Evolutionary conservation across 805 yeast genomes (phyloP), one percentile per base, ranked within the genome.

Genomic region (Starmerella asiatica): DNA sequence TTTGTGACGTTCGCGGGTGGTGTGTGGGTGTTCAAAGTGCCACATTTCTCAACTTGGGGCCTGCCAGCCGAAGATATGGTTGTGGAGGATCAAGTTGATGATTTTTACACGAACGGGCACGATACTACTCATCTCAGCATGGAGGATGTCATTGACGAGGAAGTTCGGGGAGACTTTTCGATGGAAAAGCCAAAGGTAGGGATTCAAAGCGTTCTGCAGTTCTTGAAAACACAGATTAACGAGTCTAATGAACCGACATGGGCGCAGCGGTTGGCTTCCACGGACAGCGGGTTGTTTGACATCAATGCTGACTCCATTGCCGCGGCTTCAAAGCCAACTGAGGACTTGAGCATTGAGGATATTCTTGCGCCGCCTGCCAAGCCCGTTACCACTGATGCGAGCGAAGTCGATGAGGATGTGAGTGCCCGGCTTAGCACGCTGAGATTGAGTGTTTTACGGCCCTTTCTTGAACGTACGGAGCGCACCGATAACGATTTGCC

Each of bases 1-100:
- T 84, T 80, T 55, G 65, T 86, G 12, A 77, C 85, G 4, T 85
- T 85, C 3, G 66, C 76, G 21, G 71, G 73, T 4, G 82, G 83
- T 27, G 59, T 71, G 4, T 85, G 86, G 84, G 75, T 78, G 1
- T 85, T 83, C 59, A 71, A 67, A 50, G 95, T 86, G 7, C 75
- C 79, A 49, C 98, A 91, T 62, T 91, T 91, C 54, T 84, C 94
- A 62, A 73, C 81, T 5, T 91, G 96, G 95, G 97, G 97, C 5
- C 60, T 91, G 29, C 41, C 50, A n/a, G 45, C 39, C n/a, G 48
- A 50, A 6, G 52, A 51, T 14, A 49, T 51, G 56, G 38, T 47
- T 9, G 42, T 51, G 9, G 52, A 49, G 27, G 18, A 7, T 37
- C 37, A 6, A 7, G 35, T 27, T 20, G 21, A 23, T 1, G 32